These are phyloP conservation scores for Mucor velutinosus DNA, from an alignment of 371 early-diverging fungal species.

Conservation along the genomic window DNA sequence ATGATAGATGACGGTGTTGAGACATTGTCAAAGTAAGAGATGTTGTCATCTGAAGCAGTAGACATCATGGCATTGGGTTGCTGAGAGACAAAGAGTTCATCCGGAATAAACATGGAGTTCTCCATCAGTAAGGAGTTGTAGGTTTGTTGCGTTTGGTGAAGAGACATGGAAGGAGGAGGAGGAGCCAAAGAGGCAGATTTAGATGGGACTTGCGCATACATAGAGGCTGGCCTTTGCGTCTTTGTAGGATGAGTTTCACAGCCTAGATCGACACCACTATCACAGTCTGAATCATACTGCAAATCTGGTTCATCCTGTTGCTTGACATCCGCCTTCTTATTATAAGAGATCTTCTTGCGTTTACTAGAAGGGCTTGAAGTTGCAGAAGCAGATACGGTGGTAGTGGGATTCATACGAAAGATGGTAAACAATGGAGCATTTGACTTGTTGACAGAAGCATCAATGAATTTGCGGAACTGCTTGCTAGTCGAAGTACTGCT, in stretches of 20 bases:
- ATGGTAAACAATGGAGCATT: conserved; percentile 19
- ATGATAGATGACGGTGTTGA: not conserved
- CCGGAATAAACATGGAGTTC: not conserved
- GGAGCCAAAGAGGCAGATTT: not conserved
- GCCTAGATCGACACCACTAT: conserved; percentile 23
- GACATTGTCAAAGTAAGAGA: not conserved
- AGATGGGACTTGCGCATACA: not conserved
- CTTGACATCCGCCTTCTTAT: not conserved
- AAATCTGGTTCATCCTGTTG: not conserved
- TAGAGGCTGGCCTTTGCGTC: not conserved
- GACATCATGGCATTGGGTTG: not conserved
- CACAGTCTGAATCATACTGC: conserved; percentile 24
- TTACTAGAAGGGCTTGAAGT: not conserved
- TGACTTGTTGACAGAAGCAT: not conserved
- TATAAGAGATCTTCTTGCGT: not conserved
- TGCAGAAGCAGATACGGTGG: not conserved
- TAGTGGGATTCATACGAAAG: conserved; percentile 21
- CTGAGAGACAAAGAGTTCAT: not conserved
- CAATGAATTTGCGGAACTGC: conserved; percentile 2
- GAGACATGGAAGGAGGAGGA: not conserved
- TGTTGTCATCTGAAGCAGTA: not conserved
- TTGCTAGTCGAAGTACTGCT: not conserved
- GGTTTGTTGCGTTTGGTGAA: not conserved
- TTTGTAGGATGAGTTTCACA: not conserved
- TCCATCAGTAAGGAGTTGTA: not conserved